phyloP scores from a whole-genome alignment of 176 grass and related monocot species.

The Ensete glaucum region DNA sequence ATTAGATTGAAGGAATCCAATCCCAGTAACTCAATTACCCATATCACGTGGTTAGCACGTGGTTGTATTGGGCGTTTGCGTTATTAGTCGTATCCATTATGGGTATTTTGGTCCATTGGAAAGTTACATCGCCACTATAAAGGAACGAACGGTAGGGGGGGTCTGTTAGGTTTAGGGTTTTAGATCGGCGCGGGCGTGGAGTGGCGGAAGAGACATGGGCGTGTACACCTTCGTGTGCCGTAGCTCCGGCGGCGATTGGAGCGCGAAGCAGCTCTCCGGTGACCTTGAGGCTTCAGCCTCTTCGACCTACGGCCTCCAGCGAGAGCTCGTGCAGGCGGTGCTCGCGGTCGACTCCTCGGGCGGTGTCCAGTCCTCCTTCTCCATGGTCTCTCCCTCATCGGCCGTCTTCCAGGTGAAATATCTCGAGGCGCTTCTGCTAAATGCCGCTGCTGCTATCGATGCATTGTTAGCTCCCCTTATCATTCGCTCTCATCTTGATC shows the following conservation, averaged over 20 bases:
- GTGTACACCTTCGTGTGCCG: slow-evolving; percentile 94
- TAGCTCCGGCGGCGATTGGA: slow-evolving; percentile 50
- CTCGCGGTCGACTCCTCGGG: slow-evolving; percentile 33
- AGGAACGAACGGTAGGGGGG: accelerated
- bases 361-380: slow-evolving; percentile 69
- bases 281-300: slow-evolving; percentile 55
- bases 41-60: too few relatives aligned
- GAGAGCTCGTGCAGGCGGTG: slow-evolving; percentile 47
- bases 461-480: not conserved
- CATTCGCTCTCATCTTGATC: not conserved
- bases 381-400: slow-evolving; percentile 68
- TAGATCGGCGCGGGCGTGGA: not conserved
- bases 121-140: not conserved
- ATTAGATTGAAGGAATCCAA: too few relatives aligned
- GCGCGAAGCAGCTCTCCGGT: slow-evolving; percentile 63
- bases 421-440: not conserved
- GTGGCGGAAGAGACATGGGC: slow-evolving; percentile 37
- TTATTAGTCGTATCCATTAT: too few relatives aligned
- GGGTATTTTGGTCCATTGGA: not conserved
- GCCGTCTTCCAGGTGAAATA: slow-evolving; percentile 70
- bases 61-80: too few relatives aligned
- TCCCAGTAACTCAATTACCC: too few relatives aligned
- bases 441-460: not conserved
- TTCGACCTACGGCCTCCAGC: slow-evolving; percentile 60
- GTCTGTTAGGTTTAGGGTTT: not conserved